These are phyloP conservation scores for Cercospora zeae-maydis DNA, from an alignment of 2,329 filamentous ascomycete species.

Conservation along the genomic window DNA sequence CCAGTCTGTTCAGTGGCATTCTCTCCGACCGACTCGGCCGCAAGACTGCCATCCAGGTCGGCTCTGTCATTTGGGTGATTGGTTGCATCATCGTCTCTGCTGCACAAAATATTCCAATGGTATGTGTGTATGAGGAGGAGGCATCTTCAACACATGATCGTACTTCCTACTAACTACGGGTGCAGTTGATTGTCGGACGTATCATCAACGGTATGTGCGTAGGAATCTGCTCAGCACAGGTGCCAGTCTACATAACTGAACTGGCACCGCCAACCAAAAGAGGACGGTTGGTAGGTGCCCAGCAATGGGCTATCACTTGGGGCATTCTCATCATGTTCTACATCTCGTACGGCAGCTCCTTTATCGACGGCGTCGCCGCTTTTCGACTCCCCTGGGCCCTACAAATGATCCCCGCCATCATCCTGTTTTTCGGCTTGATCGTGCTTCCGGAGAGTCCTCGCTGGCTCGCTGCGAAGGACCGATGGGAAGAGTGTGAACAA, in stretches of 20 bases:
- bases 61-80: conserved; percentile 47
- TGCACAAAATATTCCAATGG: conserved; percentile 63
- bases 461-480: conserved; percentile 62
- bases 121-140: too few relatives aligned
- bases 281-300: conserved; percentile 65
- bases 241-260: conserved; percentile 66
- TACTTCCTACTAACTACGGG: too few relatives aligned
- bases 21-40: conserved; percentile 57
- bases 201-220: conserved; percentile 69
- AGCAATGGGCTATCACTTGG: conserved; percentile 67
- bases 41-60: conserved; percentile 49
- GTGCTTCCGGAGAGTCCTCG: conserved; percentile 63
- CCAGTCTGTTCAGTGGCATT: conserved; percentile 58
- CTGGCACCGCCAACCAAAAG: conserved; percentile 57
- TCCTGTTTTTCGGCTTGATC: conserved; percentile 51
- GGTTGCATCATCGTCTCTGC: conserved; percentile 62
- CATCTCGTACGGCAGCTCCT: conserved; percentile 62
- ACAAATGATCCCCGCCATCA: conserved; percentile 49
- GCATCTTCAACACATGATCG: too few relatives aligned
- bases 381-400: conserved; percentile 35
- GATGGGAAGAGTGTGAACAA: conserved; percentile 58
- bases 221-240: conserved; percentile 68
- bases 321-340: conserved; percentile 27
- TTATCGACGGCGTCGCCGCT: conserved; percentile 54
- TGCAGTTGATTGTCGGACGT: conserved; percentile 60